phyloP scores from a whole-genome alignment of 2,329 filamentous ascomycete species.

The Colletotrichum tanaceti region DNA sequence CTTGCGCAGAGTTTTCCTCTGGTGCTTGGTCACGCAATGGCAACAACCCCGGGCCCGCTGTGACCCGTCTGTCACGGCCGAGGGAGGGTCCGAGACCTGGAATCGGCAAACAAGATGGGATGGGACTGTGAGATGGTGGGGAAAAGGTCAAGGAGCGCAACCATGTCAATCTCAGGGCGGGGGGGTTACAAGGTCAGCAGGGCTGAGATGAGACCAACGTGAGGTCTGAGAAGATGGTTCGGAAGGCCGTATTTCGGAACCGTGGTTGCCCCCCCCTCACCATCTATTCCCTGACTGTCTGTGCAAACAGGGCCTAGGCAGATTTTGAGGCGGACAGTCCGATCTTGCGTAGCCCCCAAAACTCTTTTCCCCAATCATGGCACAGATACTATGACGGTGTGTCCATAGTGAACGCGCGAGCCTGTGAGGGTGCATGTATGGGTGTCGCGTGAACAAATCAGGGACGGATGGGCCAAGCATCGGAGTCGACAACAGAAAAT shows the following conservation, averaged over 20 bases:
- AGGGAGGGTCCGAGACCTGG: neutral
- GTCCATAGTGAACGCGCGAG: neutral
- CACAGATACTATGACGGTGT: neutral
- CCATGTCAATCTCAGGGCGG: constrained; percentile 13
- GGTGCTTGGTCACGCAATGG: neutral
- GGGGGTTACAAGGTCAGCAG: constrained; percentile 18
- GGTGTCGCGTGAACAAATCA: neutral
- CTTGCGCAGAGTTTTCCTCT: constrained; percentile 20
- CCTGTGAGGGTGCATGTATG: neutral
- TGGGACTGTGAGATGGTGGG: constrained; percentile 13
- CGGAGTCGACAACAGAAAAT: too few species aligned
- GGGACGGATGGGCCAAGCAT: neutral
- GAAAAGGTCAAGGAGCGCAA: neutral
- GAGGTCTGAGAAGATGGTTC: constrained; percentile 15
- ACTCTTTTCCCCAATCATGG: too few species aligned
- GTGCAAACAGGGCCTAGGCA: neutral
- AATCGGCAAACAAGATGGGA: constrained; percentile 9
- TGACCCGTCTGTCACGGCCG: constrained; percentile 11
- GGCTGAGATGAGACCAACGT: constrained; percentile 36
- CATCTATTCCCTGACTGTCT: neutral
- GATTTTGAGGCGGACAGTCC: neutral
- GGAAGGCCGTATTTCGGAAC: constrained; percentile 9
- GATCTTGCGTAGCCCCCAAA: neutral
- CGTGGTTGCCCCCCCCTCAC: neutral
- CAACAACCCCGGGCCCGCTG: constrained; percentile 12